Evolutionary conservation across 768 basidiomycete species (phyloP).

Genomic region (Ephemerocybe angulata): DNA sequence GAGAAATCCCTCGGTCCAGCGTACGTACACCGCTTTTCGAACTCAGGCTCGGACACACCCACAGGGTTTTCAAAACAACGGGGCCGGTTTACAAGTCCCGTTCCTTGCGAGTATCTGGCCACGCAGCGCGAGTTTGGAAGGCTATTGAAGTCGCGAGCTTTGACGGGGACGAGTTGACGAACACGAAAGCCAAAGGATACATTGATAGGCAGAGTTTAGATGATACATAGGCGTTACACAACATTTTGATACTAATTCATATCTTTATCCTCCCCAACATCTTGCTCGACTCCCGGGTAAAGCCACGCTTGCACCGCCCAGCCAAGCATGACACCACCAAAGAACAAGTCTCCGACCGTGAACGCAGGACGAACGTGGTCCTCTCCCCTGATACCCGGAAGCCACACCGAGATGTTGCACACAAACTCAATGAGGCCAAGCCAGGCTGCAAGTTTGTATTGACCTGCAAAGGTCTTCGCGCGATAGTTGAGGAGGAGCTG

Average conservation of each 20-base stretch:
- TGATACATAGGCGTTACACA: not conserved
- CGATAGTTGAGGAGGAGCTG: constrained; percentile 24
- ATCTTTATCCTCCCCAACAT: not conserved
- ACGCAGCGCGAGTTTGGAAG: too few species aligned
- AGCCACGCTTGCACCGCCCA: not conserved
- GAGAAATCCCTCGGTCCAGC: too few species aligned
- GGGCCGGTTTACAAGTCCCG: too few species aligned
- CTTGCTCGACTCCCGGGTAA: not conserved
- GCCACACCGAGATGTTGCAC: not conserved
- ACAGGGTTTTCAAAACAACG: too few species aligned
- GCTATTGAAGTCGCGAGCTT: too few species aligned
- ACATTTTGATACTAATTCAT: too few species aligned
- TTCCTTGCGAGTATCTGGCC: too few species aligned
- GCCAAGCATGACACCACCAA: not conserved
- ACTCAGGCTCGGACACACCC: too few species aligned
- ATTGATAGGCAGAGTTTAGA: too few species aligned
- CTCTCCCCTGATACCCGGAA: not conserved
- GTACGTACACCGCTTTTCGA: too few species aligned
- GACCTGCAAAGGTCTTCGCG: constrained; percentile 21
- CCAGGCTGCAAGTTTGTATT: constrained; percentile 10
- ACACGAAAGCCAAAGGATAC: too few species aligned
- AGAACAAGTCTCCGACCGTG: not conserved
- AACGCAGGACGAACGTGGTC: not conserved
- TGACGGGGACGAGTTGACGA: too few species aligned
- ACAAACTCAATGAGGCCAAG: not conserved